These are phyloP conservation scores for Ambrosiella cleistominuta DNA, from an alignment of 2,329 filamentous ascomycete species.

Conservation along the genomic window DNA sequence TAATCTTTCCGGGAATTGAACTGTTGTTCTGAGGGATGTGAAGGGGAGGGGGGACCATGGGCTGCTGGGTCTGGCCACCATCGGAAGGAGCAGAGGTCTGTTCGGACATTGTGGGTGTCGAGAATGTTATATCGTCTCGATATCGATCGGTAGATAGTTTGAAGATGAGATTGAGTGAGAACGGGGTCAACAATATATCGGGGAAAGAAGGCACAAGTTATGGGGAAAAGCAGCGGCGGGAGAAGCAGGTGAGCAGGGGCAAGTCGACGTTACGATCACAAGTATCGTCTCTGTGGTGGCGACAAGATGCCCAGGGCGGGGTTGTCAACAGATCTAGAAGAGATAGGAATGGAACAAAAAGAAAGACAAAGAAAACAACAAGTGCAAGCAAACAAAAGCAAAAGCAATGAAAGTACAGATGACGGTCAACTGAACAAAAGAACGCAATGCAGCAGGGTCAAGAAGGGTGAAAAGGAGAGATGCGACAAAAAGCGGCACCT, in stretches of 20 bases:
- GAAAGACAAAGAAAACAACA: conserved; percentile 9
- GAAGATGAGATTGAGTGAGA: no score
- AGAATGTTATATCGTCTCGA: not conserved
- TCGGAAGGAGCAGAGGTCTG: conserved; percentile 26
- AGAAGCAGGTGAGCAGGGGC: not conserved
- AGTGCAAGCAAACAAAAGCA: conserved; percentile 15
- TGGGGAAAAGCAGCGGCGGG: not conserved
- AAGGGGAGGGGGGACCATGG: conserved; percentile 81
- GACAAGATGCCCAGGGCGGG: conserved; percentile 3
- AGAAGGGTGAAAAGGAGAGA: conserved; percentile 4
- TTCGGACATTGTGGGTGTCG: conserved; percentile 52
- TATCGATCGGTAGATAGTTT: no score
- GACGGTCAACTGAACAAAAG: conserved; percentile 1
- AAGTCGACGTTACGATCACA: conserved; percentile 1
- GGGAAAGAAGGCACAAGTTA: not conserved
- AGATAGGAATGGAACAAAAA: conserved; percentile 11
- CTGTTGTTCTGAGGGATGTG: conserved; percentile 95
- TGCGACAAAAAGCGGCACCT: conserved; percentile 4
- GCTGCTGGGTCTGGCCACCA: conserved; percentile 54
- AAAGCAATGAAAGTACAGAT: conserved; percentile 13
- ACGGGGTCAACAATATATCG: no score
- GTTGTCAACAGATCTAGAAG: conserved; percentile 10
- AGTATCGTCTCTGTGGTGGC: not conserved
- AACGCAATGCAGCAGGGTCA: not conserved
- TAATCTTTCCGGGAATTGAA: conserved; percentile 81